These are phyloP conservation scores for Zasmidium cellare DNA, from an alignment of 2,329 filamentous ascomycete species.

Conservation along the genomic window DNA sequence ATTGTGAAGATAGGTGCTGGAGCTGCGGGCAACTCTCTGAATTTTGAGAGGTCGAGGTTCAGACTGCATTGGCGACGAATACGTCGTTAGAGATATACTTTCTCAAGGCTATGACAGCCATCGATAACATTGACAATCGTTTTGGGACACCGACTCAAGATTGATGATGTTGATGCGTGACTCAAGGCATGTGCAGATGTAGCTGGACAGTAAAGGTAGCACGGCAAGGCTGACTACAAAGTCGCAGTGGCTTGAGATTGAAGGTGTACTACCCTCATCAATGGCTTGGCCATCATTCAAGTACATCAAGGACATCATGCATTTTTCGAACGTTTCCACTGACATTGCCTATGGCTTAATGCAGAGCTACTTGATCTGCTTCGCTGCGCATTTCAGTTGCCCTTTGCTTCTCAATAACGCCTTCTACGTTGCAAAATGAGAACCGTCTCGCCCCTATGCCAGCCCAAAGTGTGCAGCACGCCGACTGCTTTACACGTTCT, in stretches of 20 bases:
- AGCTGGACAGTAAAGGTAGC: not conserved
- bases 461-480: conserved; percentile 17
- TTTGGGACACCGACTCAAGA: not conserved
- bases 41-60: not conserved
- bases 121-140: too few relatives aligned
- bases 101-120: too few relatives aligned
- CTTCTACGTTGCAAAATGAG: conserved; percentile 27
- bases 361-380: conserved; percentile 22
- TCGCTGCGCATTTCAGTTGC: conserved; percentile 21
- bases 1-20: not conserved
- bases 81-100: too few relatives aligned
- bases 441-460: conserved; percentile 26
- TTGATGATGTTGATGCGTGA: not conserved
- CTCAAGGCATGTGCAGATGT: not conserved
- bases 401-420: conserved; percentile 25
- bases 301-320: conserved; percentile 5
- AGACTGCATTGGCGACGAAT: too few relatives aligned
- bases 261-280: not conserved
- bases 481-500: conserved; percentile 72
- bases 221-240: not conserved
- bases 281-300: not conserved
- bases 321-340: conserved; percentile 25
- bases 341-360: conserved; percentile 27
- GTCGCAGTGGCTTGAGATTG: not conserved
- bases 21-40: not conserved